Conservation (phyloP, 306 rosid genomes). For the Sophora flavescens region DNA sequence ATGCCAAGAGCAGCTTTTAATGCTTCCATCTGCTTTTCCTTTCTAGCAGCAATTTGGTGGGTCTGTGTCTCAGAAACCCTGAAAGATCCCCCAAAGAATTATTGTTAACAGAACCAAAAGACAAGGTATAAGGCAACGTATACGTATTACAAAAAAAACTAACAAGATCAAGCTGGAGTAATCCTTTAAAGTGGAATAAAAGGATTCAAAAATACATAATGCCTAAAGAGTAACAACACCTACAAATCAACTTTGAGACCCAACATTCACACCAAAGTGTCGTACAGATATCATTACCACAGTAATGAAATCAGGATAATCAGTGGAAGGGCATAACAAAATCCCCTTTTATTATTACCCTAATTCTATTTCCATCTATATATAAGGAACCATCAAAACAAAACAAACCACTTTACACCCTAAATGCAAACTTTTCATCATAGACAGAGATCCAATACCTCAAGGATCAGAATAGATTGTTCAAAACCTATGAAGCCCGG, state of each 20-base stretch:
- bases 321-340: neutral
- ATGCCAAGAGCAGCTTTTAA: conserved; percentile 89
- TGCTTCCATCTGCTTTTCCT: conserved; percentile 92
- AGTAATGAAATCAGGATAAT: neutral
- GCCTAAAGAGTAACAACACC: neutral
- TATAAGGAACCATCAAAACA: neutral
- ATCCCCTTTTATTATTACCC: neutral
- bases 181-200: neutral
- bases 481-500: too few species aligned
- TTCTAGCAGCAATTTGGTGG: conserved; percentile 97
- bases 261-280: neutral
- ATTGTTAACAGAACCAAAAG: neutral
- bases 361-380: neutral
- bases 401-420: neutral
- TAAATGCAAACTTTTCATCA: conserved; percentile 7
- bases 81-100: conserved; percentile 8
- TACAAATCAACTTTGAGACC: neutral
- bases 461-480: neutral
- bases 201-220: neutral
- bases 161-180: neutral
- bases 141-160: neutral
- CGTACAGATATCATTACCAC: neutral
- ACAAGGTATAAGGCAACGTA: neutral
- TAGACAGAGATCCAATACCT: neutral
- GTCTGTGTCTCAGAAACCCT: conserved; percentile 92